Evolutionary conservation across 768 basidiomycete genomes (phyloP).

Genomic region (Daedaleopsis nitida): DNA sequence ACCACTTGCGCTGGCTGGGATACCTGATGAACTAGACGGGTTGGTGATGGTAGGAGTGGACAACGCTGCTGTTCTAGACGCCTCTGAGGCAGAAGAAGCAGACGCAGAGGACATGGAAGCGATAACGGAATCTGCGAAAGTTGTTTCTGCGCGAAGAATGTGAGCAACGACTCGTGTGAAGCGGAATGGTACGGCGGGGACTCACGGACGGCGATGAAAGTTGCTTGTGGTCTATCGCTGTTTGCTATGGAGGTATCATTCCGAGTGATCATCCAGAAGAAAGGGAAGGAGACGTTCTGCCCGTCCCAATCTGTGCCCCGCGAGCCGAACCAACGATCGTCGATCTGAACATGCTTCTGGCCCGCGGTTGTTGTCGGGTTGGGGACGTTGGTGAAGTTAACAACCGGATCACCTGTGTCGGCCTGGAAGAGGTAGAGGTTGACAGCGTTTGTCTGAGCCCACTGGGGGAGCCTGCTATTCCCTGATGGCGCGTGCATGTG

Average conservation of each 20-base stretch:
- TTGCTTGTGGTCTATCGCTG: conserved; percentile 64
- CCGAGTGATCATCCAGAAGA: conserved; percentile 77
- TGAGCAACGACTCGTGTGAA: conserved; percentile 10
- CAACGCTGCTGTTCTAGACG: conserved; percentile 26
- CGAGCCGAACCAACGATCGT: conserved; percentile 68
- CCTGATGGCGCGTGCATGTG: conserved; percentile 43
- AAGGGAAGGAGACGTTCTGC: conserved; percentile 62
- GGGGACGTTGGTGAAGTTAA: conserved; percentile 40
- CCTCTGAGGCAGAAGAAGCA: conserved; percentile 26
- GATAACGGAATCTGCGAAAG: conserved; percentile 65
- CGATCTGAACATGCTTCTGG: conserved; percentile 51
- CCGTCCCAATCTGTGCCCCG: conserved; percentile 49
- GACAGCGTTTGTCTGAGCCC: conserved; percentile 63
- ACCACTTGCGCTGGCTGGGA: conserved; percentile 6
- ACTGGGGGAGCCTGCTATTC: conserved; percentile 72
- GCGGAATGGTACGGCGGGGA: conserved; percentile 27
- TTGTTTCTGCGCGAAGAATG: conserved; percentile 57
- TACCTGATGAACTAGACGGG: conserved; percentile 3
- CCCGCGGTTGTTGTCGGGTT: conserved; percentile 61
- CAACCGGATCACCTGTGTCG: conserved; percentile 57
- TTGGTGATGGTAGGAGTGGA: background rate
- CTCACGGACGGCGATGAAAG: conserved; percentile 81
- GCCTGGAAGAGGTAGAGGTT: conserved; percentile 80
- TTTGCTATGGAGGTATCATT: conserved; percentile 57
- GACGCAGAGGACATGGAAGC: conserved; percentile 55